Base-by-base conservation (phyloP, 2,329 filamentous ascomycete species). In the Sporothrix brasiliensis region DNA sequence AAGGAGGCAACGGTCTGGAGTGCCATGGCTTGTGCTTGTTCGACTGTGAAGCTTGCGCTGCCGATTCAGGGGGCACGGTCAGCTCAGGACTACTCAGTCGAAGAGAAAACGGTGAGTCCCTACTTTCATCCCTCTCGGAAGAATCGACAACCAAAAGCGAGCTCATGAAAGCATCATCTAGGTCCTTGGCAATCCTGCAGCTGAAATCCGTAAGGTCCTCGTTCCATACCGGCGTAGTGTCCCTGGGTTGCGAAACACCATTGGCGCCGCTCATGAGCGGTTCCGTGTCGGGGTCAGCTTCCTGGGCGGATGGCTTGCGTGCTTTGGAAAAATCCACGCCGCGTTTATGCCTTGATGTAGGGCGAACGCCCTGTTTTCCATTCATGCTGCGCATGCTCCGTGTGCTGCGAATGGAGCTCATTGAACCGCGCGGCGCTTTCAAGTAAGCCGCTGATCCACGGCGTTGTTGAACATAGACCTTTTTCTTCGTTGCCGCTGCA, bases 101-200 rank as follows among this genome's bases (percentile, higher is more conserved):
- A 34, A 84, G 77, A 1, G 82, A 82, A 71, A 84, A 81, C 0
- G 82, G 81, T 4, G 79, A 83, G 2, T 79, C 69, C 78, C 70
- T 80, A 78, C 39, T 79, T n/a, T 72, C 71, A 3, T 71, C 71
- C 11, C 72, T 72, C 16, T 72, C 73, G 2, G 39, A 68, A 34
- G 49, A 68, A 16, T 74, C 73, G 13, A 67, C 72, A 0, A 77
- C 75, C 44, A 86, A 79, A 13, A 87, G 74, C 11, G 84, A 85
- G 75, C 91, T 89, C 77, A 92, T 94, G 82, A 98, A 97, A 1
- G 94, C 94, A 76, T 95, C 92, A 76, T 98, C 94, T 76, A 94
- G 96, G 71, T 95, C 92, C 79, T 93, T 92, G 66, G 93, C 92
- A 72, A 97, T 89, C 75, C 93, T 93, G 75, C 87, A 88, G 75